These are phyloP conservation scores for Venturia aucupariae DNA, from an alignment of 2,329 filamentous ascomycete genomes.

Conservation along the genomic window DNA sequence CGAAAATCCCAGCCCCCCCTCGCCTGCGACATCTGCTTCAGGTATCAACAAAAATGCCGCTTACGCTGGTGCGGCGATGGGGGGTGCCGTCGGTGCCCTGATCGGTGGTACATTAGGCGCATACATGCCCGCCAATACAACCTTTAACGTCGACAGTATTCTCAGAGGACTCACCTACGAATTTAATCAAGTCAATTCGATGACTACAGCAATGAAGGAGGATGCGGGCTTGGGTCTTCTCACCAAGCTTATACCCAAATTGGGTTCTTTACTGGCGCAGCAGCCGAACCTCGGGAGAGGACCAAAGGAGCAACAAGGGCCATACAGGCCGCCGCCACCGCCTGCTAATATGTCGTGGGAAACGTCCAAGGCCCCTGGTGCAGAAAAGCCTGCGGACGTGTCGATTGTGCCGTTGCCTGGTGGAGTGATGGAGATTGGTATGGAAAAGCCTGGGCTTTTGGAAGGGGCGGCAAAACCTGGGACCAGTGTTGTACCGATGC, in stretches of 20 bases:
- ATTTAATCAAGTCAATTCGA: neutral
- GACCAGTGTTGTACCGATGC: too few species aligned
- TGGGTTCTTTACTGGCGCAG: neutral
- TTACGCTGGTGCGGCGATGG: neutral
- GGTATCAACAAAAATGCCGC: neutral
- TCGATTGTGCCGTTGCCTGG: too few species aligned
- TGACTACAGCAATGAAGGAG: neutral
- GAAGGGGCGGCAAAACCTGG: neutral
- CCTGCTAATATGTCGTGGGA: neutral
- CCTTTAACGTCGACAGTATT: neutral
- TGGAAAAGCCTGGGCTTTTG: too few species aligned
- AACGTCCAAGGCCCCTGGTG: too few species aligned
- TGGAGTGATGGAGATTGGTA: too few species aligned
- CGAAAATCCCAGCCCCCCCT: neutral
- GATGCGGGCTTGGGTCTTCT: neutral
- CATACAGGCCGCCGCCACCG: neutral
- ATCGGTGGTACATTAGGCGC: neutral
- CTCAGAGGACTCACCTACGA: neutral
- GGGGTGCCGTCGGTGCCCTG: neutral
- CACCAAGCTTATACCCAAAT: neutral
- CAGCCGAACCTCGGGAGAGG: neutral
- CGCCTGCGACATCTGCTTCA: neutral
- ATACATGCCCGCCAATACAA: constrained; percentile 2
- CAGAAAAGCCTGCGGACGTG: too few species aligned
- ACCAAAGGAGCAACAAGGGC: neutral